Base-by-base conservation (phyloP, 768 basidiomycete species). In the Boletales sp. region DNA sequence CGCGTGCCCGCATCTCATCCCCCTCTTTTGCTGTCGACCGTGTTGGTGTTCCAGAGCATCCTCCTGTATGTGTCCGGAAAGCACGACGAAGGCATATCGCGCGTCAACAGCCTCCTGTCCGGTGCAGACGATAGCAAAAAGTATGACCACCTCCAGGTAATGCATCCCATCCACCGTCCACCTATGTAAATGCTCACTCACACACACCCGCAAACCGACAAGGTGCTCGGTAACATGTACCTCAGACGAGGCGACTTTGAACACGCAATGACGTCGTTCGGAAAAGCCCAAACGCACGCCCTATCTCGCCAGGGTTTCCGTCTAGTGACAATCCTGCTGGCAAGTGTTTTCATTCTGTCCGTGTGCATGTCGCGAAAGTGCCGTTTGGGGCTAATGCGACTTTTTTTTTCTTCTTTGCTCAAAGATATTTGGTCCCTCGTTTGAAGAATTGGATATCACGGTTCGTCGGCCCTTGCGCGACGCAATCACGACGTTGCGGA, bases 391-490 rank as follows among this genome's bases (percentile, higher is more conserved):
- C 24, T 27, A 27, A 27, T 6, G 24, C 24, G 7, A 27, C 24
- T 13, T 15, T 21, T 21, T 9, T 37, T 40, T 40, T 4, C 10
- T 37, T 19, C 19, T 19, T 40, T 40, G 11, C 21, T 21, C 10
- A 27, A 41, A 46, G 45, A 36, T 53, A 12, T 53, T 51, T 40
- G 49, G 52, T 3, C 4, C 39, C 12, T 44, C 31, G 6, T 53
- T 53, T 37, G 52, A 53, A 36, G 52, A 53, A 17, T 38, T 51
- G 14, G 52, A 51, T 5, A 40, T 53, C 21, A 30, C 27, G 2
- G 43, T 53, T 36, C 43, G 38, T 11, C 34, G 34, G 3, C 51
- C 48, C 24, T 18, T 52, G 14, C 29, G 45, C 2, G 45, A 46
- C 12, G 27, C 36, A 9, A 11, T 30, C 12, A 34, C 8, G 3